Evolutionary conservation across 495 filamentous ascomycete species (phyloP).

Genomic region (Cercophora sp.): DNA sequence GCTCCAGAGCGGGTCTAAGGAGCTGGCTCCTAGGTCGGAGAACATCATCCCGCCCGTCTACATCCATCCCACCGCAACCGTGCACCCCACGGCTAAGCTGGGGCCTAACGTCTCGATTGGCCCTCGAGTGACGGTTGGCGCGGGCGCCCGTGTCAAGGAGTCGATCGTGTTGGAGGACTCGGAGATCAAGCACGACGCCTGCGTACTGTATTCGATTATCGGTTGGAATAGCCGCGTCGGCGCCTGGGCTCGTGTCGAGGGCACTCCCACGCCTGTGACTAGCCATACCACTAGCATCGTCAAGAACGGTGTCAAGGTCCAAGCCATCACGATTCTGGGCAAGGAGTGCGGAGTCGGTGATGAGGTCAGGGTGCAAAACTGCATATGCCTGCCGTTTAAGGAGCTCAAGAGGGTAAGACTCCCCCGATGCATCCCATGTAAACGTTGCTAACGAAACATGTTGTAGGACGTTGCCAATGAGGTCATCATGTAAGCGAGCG

Average conservation of each 20-base stretch:
- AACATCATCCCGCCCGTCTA: conserved; percentile 92
- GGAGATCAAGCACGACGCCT: conserved; percentile 96
- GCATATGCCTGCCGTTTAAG: conserved; percentile 96
- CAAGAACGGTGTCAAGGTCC: conserved; percentile 97
- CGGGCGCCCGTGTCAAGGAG: conserved; percentile 91
- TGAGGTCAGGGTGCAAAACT: conserved; percentile 97
- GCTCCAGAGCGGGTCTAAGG: conserved; percentile 74
- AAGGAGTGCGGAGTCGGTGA: conserved; percentile 95
- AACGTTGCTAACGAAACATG: conserved; percentile 36
- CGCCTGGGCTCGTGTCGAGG: conserved; percentile 96
- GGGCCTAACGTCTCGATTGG: conserved; percentile 97
- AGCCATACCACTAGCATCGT: conserved; percentile 93
- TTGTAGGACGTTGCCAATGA: conserved; percentile 89
- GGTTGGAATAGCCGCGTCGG: conserved; percentile 96
- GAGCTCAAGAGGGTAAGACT: conserved; percentile 90
- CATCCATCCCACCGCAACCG: conserved; percentile 90
- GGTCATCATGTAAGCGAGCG: conserved; percentile 98
- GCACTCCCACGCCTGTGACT: conserved; percentile 81
- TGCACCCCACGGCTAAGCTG: conserved; percentile 94
- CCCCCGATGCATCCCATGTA: not conserved
- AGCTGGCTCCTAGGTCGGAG: conserved; percentile 78
- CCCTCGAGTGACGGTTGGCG: conserved; percentile 75
- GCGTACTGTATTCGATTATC: conserved; percentile 93
- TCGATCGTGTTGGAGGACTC: conserved; percentile 91
- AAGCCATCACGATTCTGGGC: conserved; percentile 96